Conservation (phyloP, 2,329 filamentous ascomycete species). For the Pezicula radicicola region DNA sequence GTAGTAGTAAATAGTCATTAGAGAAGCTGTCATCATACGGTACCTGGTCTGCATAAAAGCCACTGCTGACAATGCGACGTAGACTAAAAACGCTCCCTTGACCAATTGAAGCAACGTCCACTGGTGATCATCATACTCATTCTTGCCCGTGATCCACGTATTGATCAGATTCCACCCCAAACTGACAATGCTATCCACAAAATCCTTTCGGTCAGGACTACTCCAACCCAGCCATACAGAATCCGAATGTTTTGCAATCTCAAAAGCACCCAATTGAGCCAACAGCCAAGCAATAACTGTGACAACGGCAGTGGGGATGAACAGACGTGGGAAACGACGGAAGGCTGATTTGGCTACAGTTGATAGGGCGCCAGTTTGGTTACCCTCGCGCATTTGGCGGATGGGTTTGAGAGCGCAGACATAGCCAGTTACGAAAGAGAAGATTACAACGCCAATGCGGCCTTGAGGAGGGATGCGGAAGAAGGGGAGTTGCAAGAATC, state of each 20-base stretch:
- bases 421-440: constrained; percentile 59
- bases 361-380: constrained; percentile 46
- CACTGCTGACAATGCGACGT: constrained; percentile 45
- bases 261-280: constrained; percentile 49
- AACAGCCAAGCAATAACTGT: constrained; percentile 49
- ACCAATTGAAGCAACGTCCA: constrained; percentile 51
- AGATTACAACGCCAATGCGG: constrained; percentile 61
- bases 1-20: constrained; percentile 37
- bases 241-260: constrained; percentile 50
- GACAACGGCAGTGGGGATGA: constrained; percentile 50
- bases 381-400: constrained; percentile 46
- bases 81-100: constrained; percentile 48
- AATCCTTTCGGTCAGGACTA: constrained; percentile 29
- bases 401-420: constrained; percentile 59
- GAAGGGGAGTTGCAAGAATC: constrained; percentile 51
- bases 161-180: constrained; percentile 38
- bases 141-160: constrained; percentile 46
- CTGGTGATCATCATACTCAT: constrained; percentile 50
- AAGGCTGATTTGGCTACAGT: constrained; percentile 52
- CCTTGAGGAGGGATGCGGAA: constrained; percentile 54
- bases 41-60: constrained; percentile 34
- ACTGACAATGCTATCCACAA: constrained; percentile 26
- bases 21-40: constrained; percentile 39
- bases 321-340: constrained; percentile 50
- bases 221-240: constrained; percentile 52